Conservation (phyloP, 495 filamentous ascomycete species). For the Hypoxylon trugodes region DNA sequence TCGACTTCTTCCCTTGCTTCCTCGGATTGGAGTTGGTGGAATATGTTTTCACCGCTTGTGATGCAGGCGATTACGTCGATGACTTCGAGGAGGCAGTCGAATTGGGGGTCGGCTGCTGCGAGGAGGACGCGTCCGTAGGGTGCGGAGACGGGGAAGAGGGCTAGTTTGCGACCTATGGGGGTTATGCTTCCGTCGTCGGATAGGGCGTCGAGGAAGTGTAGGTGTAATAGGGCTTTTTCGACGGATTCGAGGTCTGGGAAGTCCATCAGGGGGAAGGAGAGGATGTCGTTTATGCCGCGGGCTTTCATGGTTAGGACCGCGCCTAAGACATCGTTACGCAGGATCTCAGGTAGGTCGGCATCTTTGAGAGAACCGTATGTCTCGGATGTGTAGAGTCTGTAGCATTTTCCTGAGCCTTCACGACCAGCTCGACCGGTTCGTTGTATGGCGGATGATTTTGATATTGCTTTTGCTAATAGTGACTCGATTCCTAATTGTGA, state of each 20-base stretch:
- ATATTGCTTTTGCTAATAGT: slow-evolving; percentile 88
- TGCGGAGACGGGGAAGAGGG: slow-evolving; percentile 83
- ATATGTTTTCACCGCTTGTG: slow-evolving; percentile 85
- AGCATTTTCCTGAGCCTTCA: slow-evolving; percentile 91
- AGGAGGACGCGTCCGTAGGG: slow-evolving; percentile 82
- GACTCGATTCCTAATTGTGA: slow-evolving; percentile 87
- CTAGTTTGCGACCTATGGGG: slow-evolving; percentile 75
- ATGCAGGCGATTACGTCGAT: slow-evolving; percentile 93
- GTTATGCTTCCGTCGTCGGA: slow-evolving; percentile 77
- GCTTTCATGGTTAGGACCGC: slow-evolving; percentile 96
- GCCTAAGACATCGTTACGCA: slow-evolving; percentile 85
- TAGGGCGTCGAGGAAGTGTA: slow-evolving; percentile 80
- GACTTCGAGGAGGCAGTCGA: slow-evolving; percentile 77
- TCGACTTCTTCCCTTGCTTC: slow-evolving; percentile 83
- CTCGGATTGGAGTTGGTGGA: slow-evolving; percentile 80
- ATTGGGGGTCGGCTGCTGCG: slow-evolving; percentile 74
- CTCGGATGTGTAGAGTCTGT: slow-evolving; percentile 85
- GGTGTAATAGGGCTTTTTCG: slow-evolving; percentile 82
- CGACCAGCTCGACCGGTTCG: slow-evolving; percentile 90
- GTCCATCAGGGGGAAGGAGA: slow-evolving; percentile 86
- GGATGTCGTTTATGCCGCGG: slow-evolving; percentile 81
- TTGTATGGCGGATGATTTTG: slow-evolving; percentile 92
- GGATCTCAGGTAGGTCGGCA: slow-evolving; percentile 84
- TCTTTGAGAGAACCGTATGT: slow-evolving; percentile 76
- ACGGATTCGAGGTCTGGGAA: slow-evolving; percentile 78